Conservation (phyloP, 2,329 filamentous ascomycete species). For the Fusarium poae region DNA sequence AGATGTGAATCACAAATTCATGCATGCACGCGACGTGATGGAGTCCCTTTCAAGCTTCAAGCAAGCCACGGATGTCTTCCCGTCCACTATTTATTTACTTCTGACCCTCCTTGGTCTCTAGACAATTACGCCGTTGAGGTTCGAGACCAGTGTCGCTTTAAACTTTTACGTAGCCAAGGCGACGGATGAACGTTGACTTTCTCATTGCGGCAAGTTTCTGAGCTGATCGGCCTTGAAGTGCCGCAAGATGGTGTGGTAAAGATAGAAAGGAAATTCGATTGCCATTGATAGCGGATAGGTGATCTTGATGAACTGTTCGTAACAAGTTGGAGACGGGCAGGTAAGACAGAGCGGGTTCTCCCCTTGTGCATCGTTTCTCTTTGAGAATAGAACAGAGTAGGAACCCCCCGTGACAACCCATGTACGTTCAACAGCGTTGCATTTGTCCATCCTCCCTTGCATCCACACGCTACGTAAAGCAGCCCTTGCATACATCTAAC, state of each 20-base stretch:
- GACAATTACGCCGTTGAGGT: slow-evolving; percentile 32
- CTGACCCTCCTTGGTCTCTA: slow-evolving; percentile 8
- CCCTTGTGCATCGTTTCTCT: background rate
- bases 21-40: slow-evolving; percentile 23
- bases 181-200: slow-evolving; percentile 35
- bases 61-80: slow-evolving; percentile 45
- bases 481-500: slow-evolving; percentile 27
- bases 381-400: background rate
- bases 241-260: slow-evolving; percentile 29
- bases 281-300: slow-evolving; percentile 10
- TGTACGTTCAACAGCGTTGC: slow-evolving; percentile 23
- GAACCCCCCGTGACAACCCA: slow-evolving; percentile 27
- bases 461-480: slow-evolving; percentile 33
- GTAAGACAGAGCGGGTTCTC: background rate
- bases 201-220: slow-evolving; percentile 8
- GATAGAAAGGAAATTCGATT: slow-evolving; percentile 8
- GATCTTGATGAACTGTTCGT: slow-evolving; percentile 1
- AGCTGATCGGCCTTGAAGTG: slow-evolving; percentile 13
- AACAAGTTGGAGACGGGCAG: background rate
- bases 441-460: slow-evolving; percentile 42
- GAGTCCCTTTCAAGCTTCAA: slow-evolving; percentile 2
- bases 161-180: slow-evolving; percentile 41
- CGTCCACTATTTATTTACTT: slow-evolving; percentile 23
- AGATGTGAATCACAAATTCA: slow-evolving; percentile 27
- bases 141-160: slow-evolving; percentile 37